Evolutionary conservation across 768 basidiomycete species (phyloP).

Genomic region (Russula compacta): DNA sequence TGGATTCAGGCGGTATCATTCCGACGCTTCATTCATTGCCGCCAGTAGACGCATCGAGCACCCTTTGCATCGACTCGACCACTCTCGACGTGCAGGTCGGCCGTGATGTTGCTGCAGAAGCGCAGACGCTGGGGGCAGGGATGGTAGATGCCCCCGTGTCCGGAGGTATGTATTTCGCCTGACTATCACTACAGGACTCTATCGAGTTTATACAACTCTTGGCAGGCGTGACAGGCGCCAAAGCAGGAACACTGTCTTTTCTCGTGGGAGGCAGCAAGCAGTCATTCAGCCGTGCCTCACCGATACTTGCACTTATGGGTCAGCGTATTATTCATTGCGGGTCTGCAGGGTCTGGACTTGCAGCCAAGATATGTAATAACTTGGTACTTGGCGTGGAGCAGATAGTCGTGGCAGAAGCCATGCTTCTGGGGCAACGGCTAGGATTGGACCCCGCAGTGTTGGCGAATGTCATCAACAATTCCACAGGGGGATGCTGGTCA

Average conservation of each 20-base stretch:
- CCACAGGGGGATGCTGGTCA: constrained; percentile 78
- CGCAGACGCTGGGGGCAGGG: constrained; percentile 45
- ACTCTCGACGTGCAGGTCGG: constrained; percentile 79
- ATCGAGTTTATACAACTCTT: not conserved
- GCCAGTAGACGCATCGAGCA: constrained; percentile 30
- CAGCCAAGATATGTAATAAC: constrained; percentile 90
- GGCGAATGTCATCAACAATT: constrained; percentile 77
- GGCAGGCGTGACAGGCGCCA: constrained; percentile 76
- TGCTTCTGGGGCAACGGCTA: constrained; percentile 77
- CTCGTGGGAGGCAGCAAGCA: constrained; percentile 72
- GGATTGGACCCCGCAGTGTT: constrained; percentile 70
- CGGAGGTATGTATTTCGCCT: constrained; percentile 49
- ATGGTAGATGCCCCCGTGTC: constrained; percentile 96
- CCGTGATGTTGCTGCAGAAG: constrained; percentile 48
- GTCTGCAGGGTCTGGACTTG: constrained; percentile 69
- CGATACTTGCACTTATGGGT: constrained; percentile 68
- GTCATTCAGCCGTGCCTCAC: constrained; percentile 48
- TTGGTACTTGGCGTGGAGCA: constrained; percentile 47
- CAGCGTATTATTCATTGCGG: constrained; percentile 78
- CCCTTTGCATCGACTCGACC: constrained; percentile 82
- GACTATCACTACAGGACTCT: not conserved
- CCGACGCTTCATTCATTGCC: constrained; percentile 46
- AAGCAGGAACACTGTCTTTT: constrained; percentile 82
- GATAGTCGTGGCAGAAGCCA: constrained; percentile 80
- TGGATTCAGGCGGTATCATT: constrained; percentile 50